A percentile compares a stretch with the other conserved stretches of the same genome.
Conservation (phyloP, 306 rosid genomes). For the Elaeagnus macrophylla region DNA sequence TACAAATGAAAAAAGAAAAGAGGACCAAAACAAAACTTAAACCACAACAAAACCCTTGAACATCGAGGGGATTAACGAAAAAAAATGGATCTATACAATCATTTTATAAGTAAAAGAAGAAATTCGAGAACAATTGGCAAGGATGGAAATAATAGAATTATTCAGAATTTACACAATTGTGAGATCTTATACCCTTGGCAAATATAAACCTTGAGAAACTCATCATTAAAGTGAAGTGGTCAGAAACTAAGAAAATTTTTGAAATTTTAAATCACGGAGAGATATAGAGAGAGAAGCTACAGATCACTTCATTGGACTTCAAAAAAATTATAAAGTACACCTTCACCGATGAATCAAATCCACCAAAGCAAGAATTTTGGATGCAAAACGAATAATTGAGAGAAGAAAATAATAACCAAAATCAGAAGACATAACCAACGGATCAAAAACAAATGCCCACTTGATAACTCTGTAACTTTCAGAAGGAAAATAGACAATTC, state of each 20-base stretch:
- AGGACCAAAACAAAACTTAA: constrained; percentile 16
- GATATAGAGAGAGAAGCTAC: neutral
- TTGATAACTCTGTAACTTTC: constrained; percentile 12
- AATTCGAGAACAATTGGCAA: constrained; percentile 11
- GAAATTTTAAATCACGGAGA: neutral
- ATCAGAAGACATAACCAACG: constrained; percentile 2
- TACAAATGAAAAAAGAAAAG: constrained; percentile 5
- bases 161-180: neutral
- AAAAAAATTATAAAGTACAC: constrained; percentile 1
- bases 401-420: neutral
- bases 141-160: neutral
- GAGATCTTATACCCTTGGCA: constrained; percentile 32
- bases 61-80: constrained; percentile 9
- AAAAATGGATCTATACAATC: constrained; percentile 11
- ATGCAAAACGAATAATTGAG: neutral
- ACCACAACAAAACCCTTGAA: constrained; percentile 33
- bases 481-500: constrained; percentile 13
- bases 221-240: constrained; percentile 3
- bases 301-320: constrained; percentile 9
- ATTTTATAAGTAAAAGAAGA: constrained; percentile 7
- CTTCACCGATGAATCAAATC: constrained; percentile 36
- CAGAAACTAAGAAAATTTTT: neutral
- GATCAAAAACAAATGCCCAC: constrained; percentile 15
- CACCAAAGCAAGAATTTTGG: constrained; percentile 21
- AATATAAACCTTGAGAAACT: constrained; percentile 23